Evolutionary conservation across 495 filamentous ascomycete genomes (phyloP).

Genomic region (Aspergillus haitiensis): DNA sequence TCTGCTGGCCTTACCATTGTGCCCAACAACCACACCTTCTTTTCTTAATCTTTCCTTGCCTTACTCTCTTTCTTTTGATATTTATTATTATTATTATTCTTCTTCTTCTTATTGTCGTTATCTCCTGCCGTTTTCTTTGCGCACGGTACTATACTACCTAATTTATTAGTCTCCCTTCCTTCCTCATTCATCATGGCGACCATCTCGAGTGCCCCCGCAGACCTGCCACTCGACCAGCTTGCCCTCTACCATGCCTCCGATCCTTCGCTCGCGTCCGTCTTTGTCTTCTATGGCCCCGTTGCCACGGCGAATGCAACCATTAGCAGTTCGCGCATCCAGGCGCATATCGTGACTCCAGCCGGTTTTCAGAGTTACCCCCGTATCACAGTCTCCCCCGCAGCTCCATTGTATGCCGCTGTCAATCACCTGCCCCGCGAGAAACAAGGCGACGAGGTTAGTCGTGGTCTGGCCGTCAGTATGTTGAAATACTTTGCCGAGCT

Average conservation of each 20-base stretch:
- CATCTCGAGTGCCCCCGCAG: conserved; percentile 33
- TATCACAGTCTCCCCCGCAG: conserved; percentile 86
- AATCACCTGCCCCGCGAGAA: conserved; percentile 88
- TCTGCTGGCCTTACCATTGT: background rate
- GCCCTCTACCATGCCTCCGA: conserved; percentile 80
- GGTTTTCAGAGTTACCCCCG: conserved; percentile 86
- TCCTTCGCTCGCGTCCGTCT: conserved; percentile 69
- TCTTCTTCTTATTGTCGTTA: conserved; percentile 4
- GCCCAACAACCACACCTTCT: conserved; percentile 5
- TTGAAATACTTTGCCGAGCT: conserved; percentile 91
- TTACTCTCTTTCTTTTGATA: conserved; percentile 6
- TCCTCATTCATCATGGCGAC: conserved; percentile 39
- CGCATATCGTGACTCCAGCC: conserved; percentile 84
- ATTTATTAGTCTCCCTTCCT: conserved; percentile 19
- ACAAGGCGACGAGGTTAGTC: conserved; percentile 87
- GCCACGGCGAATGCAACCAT: conserved; percentile 79
- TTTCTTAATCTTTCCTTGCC: conserved; percentile 9
- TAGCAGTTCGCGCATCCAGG: conserved; percentile 87
- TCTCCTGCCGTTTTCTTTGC: background rate
- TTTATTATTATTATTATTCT: conserved; percentile 1
- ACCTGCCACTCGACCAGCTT: conserved; percentile 72
- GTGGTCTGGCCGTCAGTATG: conserved; percentile 86
- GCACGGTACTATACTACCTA: background rate
- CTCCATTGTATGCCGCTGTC: conserved; percentile 92
- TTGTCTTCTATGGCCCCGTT: conserved; percentile 84